Percentiles rank a stretch among this genome's conserved stretches.
Evolutionary conservation across 1,284 basidiomycete genomes (phyloP).

Genomic region (Porogramme epimiltina): DNA sequence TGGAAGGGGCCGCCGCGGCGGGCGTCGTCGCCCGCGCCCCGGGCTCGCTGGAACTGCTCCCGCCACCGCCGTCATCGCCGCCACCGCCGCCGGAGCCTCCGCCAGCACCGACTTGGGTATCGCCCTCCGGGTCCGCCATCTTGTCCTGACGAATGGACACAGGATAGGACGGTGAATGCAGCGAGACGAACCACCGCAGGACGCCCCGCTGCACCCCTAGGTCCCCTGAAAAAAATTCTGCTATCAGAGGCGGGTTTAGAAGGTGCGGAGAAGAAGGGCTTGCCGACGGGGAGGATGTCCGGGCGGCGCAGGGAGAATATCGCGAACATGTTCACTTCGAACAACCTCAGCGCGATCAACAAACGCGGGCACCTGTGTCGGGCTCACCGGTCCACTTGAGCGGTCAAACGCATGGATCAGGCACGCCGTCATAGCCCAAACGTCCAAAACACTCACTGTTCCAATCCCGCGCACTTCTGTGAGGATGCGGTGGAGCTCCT

Average conservation of each 20-base stretch:
- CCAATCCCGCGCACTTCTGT: slow-evolving; percentile 83
- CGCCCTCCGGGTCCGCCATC: slow-evolving; percentile 34
- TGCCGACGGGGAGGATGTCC: slow-evolving; percentile 79
- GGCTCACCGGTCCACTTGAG: slow-evolving; percentile 39
- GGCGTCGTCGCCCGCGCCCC: slow-evolving; percentile 14
- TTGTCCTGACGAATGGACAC: slow-evolving; percentile 60
- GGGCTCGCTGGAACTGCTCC: slow-evolving; percentile 11
- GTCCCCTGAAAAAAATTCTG: slow-evolving; percentile 52
- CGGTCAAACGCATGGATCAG: not conserved
- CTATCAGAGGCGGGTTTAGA: not conserved
- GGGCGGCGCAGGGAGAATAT: slow-evolving; percentile 85
- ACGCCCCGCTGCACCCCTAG: slow-evolving; percentile 83
- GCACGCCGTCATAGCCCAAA: not conserved
- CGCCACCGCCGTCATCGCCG: too few species aligned
- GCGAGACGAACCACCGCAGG: slow-evolving; percentile 72
- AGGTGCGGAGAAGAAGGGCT: slow-evolving; percentile 30
- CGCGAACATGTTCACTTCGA: slow-evolving; percentile 82
- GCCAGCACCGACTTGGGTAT: slow-evolving; percentile 9
- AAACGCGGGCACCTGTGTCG: not conserved
- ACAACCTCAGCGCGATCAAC: not conserved
- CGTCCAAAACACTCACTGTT: slow-evolving; percentile 45
- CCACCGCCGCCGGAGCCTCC: not conserved
- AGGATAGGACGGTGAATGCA: slow-evolving; percentile 54
- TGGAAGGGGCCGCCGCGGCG: slow-evolving; percentile 25
- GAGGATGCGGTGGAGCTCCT: slow-evolving; percentile 74